These are phyloP conservation scores for Hippophae tibetana DNA, from an alignment of 306 rosid species.

Conservation along the genomic window DNA sequence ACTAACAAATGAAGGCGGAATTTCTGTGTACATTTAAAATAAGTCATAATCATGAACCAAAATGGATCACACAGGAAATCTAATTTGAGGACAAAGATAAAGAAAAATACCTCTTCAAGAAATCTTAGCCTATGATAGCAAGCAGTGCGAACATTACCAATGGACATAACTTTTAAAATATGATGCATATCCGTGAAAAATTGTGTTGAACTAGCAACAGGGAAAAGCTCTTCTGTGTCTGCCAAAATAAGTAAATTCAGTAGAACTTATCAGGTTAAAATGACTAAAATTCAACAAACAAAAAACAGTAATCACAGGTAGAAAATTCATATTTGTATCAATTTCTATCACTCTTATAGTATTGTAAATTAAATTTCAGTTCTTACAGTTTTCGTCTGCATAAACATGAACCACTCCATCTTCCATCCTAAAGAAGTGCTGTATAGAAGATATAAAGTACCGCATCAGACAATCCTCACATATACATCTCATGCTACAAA, in stretches of 20 bases:
- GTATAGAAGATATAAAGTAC: constrained; percentile 19
- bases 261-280: constrained; percentile 8
- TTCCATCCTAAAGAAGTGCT: constrained; percentile 69
- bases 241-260: constrained; percentile 16
- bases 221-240: constrained; percentile 64
- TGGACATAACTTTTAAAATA: constrained; percentile 60
- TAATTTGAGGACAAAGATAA: constrained; percentile 13
- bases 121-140: constrained; percentile 73
- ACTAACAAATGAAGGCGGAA: constrained; percentile 76
- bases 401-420: constrained; percentile 60
- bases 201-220: constrained; percentile 60
- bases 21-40: constrained; percentile 48
- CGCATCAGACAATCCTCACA: constrained; percentile 7
- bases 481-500: constrained; percentile 11
- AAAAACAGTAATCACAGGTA: neutral
- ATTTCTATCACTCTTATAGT: constrained; percentile 1
- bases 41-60: constrained; percentile 22
- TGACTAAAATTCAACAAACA: constrained; percentile 1
- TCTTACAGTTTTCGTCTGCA: constrained; percentile 59
- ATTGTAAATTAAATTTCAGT: neutral
- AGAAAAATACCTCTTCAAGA: constrained; percentile 66
- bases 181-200: constrained; percentile 82
- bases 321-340: neutral
- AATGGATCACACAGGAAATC: constrained; percentile 1
- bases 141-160: constrained; percentile 65